Percentiles rank a stretch among this genome's conserved stretches.
Evolutionary conservation across 805 yeast genomes (phyloP).

Genomic region (Lipomyces chichibuensis): DNA sequence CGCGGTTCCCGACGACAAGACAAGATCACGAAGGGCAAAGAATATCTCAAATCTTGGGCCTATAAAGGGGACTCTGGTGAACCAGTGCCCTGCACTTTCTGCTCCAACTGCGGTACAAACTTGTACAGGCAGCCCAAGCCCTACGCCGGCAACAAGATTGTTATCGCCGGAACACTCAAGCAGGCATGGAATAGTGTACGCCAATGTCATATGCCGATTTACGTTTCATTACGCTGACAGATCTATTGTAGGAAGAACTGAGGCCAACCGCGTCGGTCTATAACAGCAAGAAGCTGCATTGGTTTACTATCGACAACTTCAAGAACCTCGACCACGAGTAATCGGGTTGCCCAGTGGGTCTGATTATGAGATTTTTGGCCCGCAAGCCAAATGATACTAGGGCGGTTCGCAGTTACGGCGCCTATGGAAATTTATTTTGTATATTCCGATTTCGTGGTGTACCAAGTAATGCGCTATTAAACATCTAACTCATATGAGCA

Average conservation of each 20-base stretch:
- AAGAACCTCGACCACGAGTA: background rate
- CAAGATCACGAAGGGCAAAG: slow-evolving; percentile 12
- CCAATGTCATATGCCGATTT: background rate
- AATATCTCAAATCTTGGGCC: slow-evolving; percentile 20
- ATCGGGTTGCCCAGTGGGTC: background rate
- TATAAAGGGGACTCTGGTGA: slow-evolving; percentile 24
- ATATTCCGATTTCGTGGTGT: no score
- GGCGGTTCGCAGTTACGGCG: background rate
- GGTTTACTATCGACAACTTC: slow-evolving; percentile 6
- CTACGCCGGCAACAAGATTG: slow-evolving; percentile 7
- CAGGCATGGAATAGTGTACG: slow-evolving; percentile 3
- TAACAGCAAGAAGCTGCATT: slow-evolving; percentile 5
- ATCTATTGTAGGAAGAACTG: slow-evolving; percentile 8
- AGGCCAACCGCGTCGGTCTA: slow-evolving; percentile 5
- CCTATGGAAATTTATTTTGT: background rate
- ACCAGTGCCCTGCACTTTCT: slow-evolving; percentile 26
- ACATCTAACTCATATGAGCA: no score
- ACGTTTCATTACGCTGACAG: background rate
- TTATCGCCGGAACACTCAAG: slow-evolving; percentile 14
- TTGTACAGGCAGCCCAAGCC: slow-evolving; percentile 13
- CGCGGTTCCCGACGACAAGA: slow-evolving; percentile 14
- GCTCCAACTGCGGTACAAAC: slow-evolving; percentile 23
- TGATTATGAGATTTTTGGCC: background rate
- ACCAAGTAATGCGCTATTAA: no score
- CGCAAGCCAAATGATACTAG: background rate